Percentiles rank a stretch among this genome's conserved stretches.
phyloP scores from a whole-genome alignment of 371 early-diverging fungal genomes.

The Haplosporangium sp. region DNA sequence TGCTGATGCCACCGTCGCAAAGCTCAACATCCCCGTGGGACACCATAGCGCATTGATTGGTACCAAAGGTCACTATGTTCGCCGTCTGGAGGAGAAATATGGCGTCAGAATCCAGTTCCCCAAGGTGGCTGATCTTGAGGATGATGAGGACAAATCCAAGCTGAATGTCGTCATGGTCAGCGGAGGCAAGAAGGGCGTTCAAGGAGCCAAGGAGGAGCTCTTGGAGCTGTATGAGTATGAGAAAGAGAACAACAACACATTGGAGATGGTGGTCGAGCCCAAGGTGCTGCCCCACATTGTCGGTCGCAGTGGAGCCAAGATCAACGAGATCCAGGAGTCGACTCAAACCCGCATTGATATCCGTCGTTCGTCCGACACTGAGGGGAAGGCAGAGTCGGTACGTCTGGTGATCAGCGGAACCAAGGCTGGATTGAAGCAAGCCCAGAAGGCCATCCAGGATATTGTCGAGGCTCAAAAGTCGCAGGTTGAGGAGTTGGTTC shows the following conservation, averaged over 20 bases:
- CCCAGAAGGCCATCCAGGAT: conserved; percentile 62
- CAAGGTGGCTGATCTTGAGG: conserved; percentile 58
- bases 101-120: conserved; percentile 83
- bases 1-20: conserved; percentile 76
- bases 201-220: conserved; percentile 79
- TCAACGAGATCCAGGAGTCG: conserved; percentile 73
- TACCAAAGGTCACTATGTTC: conserved; percentile 79
- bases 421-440: conserved; percentile 61
- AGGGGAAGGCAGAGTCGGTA: conserved; percentile 54
- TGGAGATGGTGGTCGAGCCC: conserved; percentile 66
- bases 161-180: conserved; percentile 75
- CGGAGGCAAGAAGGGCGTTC: conserved; percentile 81
- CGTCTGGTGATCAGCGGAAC: conserved; percentile 72
- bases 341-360: conserved; percentile 77
- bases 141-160: conserved; percentile 58
- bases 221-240: conserved; percentile 83
- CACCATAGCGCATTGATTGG: conserved; percentile 85
- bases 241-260: conserved; percentile 70
- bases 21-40: conserved; percentile 70
- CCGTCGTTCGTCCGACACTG: conserved; percentile 48
- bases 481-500: conserved; percentile 60
- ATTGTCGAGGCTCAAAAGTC: conserved; percentile 66
- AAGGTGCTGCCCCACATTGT: conserved; percentile 75
- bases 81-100: conserved; percentile 86
- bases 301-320: conserved; percentile 75